These are phyloP conservation scores for Panellus pusillus DNA, from an alignment of 768 basidiomycete genomes.

Conservation along the genomic window DNA sequence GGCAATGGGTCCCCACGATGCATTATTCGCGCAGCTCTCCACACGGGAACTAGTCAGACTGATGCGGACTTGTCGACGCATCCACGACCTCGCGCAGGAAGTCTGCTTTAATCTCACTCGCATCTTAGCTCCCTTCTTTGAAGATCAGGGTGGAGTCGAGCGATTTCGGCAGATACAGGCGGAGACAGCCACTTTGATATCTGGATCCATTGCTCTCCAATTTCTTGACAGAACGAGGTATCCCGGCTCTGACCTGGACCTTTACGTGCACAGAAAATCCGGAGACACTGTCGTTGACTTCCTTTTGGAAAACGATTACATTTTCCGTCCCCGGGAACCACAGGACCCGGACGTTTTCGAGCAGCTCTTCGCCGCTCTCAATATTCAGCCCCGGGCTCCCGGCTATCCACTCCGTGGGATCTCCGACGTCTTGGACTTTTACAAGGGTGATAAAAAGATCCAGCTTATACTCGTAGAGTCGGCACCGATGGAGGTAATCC, in stretches of 20 bases:
- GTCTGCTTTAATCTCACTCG: conserved; percentile 1
- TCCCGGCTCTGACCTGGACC: conserved; percentile 49
- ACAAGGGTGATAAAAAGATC: conserved; percentile 29
- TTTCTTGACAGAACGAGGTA: conserved; percentile 48
- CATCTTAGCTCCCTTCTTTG: conserved; percentile 6
- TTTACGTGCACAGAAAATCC: conserved; percentile 41
- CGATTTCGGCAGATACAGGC: conserved; percentile 45
- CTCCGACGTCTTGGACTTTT: conserved; percentile 34
- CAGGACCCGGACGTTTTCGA: not conserved
- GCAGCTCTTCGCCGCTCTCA: not conserved
- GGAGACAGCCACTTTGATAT: conserved; percentile 45
- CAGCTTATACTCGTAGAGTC: conserved; percentile 40
- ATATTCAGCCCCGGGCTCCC: not conserved
- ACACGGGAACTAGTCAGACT: not conserved
- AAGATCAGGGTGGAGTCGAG: conserved; percentile 12
- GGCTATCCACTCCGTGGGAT: conserved; percentile 28
- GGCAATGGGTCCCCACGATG: not conserved
- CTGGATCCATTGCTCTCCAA: conserved; percentile 54
- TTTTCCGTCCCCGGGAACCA: conserved; percentile 16
- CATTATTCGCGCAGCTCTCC: conserved; percentile 2
- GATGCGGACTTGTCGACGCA: not conserved
- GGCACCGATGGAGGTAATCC: conserved; percentile 37
- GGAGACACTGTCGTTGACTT: conserved; percentile 17
- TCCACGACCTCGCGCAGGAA: not conserved
- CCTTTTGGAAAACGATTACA: conserved; percentile 24